Base-by-base conservation (phyloP, 2,329 filamentous ascomycete genomes). In the Curvularia hawaiiensis region DNA sequence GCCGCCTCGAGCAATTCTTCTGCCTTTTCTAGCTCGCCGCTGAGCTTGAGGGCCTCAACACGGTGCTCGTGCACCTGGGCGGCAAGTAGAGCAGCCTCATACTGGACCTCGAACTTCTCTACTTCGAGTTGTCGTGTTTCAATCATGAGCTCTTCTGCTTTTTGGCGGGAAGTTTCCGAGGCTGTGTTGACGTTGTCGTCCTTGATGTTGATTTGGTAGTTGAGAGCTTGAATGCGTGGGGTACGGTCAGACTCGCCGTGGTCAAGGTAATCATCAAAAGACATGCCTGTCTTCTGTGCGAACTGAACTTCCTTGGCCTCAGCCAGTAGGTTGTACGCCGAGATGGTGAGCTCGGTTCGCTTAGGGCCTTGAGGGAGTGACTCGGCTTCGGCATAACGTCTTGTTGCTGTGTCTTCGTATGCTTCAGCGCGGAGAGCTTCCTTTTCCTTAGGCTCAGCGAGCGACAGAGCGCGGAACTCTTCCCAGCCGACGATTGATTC, bases 251-350 rank as follows among this genome's bases (percentile, higher is more conserved):
- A 26, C 8, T 55, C 43, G 8, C 26, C n/a, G 14, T 54, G 40
- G 12, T 30, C 48, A 22, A 49, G 52, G 57, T 63, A 72, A 38
- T 63, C 60, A 24, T 49, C 18, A 20, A 66, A 69, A 1, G 63
- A 44, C n/a, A 65, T 48, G 41, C 67, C 66, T 1, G 67, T 68
- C 26, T 49, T 58, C n/a, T 64, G 60, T 7, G 45, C 43, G 45
- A 69, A 68, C 26, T 65, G 64, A 12, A 71, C 53, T 45, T 71
- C 60, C 30, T 68, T 70, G 30, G 70, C 70, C 52, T 72, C 70
- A 31, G 71, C 66, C 20, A 71, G 66, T 26, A 73, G 65, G 22
- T 62, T 60, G 60, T 69, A 73, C 6, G 69, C 68, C 12, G 69
- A 70, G 22, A 70, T 54, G 16, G 53, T 64, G 26, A 69, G 62